A percentile compares a stretch with the other conserved stretches of the same genome.
Conservation (phyloP, 164 flowering plant species). For the Litsea cubeba region DNA sequence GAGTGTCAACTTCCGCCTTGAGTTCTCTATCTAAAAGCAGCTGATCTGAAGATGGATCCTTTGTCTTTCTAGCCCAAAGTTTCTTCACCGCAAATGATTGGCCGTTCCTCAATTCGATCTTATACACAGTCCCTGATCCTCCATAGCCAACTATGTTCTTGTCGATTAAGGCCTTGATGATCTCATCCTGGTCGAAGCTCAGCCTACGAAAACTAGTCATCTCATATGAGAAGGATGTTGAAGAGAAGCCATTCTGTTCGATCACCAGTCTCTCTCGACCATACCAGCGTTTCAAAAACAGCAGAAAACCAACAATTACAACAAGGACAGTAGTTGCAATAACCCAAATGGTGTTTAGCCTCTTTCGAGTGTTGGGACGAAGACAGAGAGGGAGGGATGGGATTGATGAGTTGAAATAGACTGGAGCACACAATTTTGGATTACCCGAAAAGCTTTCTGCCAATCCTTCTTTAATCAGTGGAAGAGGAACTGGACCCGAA, state of each 20-base stretch:
- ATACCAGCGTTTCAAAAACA: conserved; percentile 47
- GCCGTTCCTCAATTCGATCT: conserved; percentile 58
- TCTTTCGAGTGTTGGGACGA: conserved; percentile 30
- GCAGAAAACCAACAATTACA: conserved; percentile 41
- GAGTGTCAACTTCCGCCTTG: conserved; percentile 84
- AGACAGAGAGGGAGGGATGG: conserved; percentile 51
- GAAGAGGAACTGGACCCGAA: conserved; percentile 70
- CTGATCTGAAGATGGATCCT: conserved; percentile 37
- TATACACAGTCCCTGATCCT: conserved; percentile 90
- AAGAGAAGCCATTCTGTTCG: conserved; percentile 46
- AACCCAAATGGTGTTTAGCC: conserved; percentile 46
- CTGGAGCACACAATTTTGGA: conserved; percentile 61
- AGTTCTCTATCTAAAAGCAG: conserved; percentile 51
- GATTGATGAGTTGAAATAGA: conserved; percentile 27
- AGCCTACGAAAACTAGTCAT: conserved; percentile 74
- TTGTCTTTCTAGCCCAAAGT: conserved; percentile 58
- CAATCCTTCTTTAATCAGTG: conserved; percentile 53
- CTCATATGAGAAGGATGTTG: conserved; percentile 54
- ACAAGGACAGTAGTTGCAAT: conserved; percentile 39
- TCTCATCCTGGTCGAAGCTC: conserved; percentile 59
- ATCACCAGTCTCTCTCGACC: conserved; percentile 27
- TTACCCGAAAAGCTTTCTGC: conserved; percentile 76
- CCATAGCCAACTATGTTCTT: conserved; percentile 92
- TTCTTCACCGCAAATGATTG: conserved; percentile 83
- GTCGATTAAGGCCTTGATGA: conserved; percentile 61